Base-by-base conservation (phyloP, 2,329 filamentous ascomycete species). In the Aureobasidium pullulans region DNA sequence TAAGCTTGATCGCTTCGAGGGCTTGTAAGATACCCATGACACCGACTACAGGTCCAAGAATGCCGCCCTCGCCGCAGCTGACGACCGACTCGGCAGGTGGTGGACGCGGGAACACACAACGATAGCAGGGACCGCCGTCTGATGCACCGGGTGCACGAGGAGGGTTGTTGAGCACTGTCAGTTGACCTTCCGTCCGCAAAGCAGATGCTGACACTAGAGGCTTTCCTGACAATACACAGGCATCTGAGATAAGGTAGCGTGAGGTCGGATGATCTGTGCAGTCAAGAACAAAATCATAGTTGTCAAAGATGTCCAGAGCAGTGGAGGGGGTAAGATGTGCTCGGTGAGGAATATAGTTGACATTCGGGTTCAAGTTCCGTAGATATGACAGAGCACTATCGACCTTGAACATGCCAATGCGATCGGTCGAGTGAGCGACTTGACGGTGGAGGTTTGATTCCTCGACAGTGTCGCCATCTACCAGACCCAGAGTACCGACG, bases 211-310 rank as follows among this genome's bases (percentile, higher is more conserved):
- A 96, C 11, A 97, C 84, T 15, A 99, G 81, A 0, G 90, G 85
- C 68, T 90, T 94, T 2, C 80, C 76, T 0, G 92, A 79, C 4
- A 96, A 77, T 9, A 96, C 88, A 66, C 90, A 95, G 15, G 88
- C 83, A 70, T 99, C 94, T 0, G 90, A 96, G 64, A 97, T 89
- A 47, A 97, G 82, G 71, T 99, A 97, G 44, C 94, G 88, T 0
- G 90, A 89, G 1, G 89, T 87, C 0, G 94, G 93, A 64, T 93
- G 91, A 73, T 99, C 94, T 9, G 93, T 97, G 71, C 94, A 99
- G 72, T 99, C 94, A 11, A 99, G 84, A 1, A 97, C 84, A 0
- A 96, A 66, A 66, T 96, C 90, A 69, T 96, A 97, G 4, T 77
- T 66, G 0, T 77, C 74, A 59, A 96, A 83, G 42, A 90, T 84